These are phyloP conservation scores for Cyberlindnera maritima DNA, from an alignment of 805 yeast genomes.

Conservation along the genomic window DNA sequence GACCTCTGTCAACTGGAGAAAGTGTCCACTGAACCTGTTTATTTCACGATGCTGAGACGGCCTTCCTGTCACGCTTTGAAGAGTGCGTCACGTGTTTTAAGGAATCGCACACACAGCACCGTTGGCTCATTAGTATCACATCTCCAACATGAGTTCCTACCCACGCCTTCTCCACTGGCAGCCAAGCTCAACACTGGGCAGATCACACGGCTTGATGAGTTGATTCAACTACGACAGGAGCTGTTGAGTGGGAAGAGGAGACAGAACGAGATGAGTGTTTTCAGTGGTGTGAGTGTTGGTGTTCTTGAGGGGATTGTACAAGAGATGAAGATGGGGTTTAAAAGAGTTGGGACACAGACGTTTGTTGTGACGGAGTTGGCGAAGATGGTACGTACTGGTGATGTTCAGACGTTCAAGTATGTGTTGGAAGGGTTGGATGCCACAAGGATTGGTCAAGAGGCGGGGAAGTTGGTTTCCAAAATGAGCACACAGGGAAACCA, in stretches of 20 bases:
- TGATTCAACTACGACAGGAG: background rate
- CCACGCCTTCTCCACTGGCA: conserved; percentile 5
- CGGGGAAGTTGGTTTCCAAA: conserved; percentile 6
- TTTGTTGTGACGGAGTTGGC: conserved; percentile 7
- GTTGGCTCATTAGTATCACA: background rate
- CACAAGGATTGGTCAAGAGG: conserved; percentile 3
- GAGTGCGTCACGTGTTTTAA: background rate
- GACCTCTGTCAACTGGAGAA: no score
- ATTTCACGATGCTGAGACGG: background rate
- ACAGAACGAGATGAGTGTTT: conserved; percentile 3
- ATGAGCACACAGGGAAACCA: conserved; percentile 2
- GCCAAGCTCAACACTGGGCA: background rate
- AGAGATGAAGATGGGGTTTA: conserved; percentile 1
- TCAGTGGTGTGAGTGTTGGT: conserved; percentile 1
- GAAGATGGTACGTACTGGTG: conserved; percentile 8
- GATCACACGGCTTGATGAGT: background rate
- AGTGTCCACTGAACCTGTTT: background rate
- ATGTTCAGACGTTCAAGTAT: background rate
- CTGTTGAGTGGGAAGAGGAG: background rate
- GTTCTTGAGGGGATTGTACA: background rate
- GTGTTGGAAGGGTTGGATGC: background rate
- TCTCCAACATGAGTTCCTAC: conserved; percentile 2
- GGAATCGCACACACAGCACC: background rate
- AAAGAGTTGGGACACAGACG: conserved; percentile 2
- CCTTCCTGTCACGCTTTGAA: background rate